Evolutionary conservation across 176 grass and related monocot species (phyloP).

Genomic region (Melocanna baccifera): DNA sequence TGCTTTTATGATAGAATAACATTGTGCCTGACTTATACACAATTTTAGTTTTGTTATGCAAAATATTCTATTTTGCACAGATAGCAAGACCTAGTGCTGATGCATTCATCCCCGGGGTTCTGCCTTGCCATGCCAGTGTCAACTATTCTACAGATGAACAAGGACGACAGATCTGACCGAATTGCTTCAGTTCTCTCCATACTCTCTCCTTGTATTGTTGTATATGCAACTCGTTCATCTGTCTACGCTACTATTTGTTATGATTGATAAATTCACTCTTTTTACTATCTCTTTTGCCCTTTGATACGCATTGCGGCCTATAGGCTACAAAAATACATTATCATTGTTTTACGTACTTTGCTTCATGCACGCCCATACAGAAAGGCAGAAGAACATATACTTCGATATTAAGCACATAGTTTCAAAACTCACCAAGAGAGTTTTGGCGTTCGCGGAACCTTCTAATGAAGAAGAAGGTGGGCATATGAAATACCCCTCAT

Average conservation of each 20-base stretch:
- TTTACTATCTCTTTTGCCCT: background rate
- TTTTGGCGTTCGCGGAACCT: no score
- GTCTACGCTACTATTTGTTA: background rate
- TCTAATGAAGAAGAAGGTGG: no score
- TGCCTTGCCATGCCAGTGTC: background rate
- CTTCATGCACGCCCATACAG: background rate
- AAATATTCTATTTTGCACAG: background rate
- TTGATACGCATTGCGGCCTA: background rate
- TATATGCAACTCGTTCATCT: background rate
- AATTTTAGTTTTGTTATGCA: background rate
- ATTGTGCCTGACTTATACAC: background rate
- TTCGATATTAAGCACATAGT: background rate
- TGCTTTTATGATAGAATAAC: background rate
- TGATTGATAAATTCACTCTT: background rate
- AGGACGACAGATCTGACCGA: slow-evolving; percentile 3
- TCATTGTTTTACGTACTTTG: background rate
- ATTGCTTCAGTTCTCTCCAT: background rate
- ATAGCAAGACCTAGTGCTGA: background rate
- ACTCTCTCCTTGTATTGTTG: background rate
- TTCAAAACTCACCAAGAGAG: background rate
- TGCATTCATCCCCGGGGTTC: background rate
- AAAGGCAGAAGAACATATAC: background rate
- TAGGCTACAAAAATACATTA: background rate
- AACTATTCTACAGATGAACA: background rate
- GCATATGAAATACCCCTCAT: no score